These are phyloP conservation scores for Coriaria nepalensis DNA, from an alignment of 306 rosid genomes.

Conservation along the genomic window DNA sequence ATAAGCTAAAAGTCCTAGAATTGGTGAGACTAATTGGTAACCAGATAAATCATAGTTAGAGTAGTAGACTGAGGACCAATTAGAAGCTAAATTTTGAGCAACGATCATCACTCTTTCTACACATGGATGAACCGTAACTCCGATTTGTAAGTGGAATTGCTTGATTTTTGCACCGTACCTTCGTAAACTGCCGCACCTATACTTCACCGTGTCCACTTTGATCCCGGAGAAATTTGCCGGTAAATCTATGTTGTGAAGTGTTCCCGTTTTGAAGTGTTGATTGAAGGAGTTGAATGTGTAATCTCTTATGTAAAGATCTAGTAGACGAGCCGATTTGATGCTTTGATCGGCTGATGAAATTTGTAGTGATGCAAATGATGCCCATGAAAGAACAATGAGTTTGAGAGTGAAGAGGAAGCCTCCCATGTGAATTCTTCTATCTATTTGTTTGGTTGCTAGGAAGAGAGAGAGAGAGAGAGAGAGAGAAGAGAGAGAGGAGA, in stretches of 20 bases:
- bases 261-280: conserved; percentile 41
- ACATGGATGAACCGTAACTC: conserved; percentile 64
- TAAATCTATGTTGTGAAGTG: conserved; percentile 33
- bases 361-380: conserved; percentile 20
- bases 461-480: conserved; percentile 5
- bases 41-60: conserved; percentile 54
- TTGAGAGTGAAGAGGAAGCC: conserved; percentile 29
- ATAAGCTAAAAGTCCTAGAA: conserved; percentile 68
- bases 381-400: conserved; percentile 15
- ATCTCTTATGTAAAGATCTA: conserved; percentile 77
- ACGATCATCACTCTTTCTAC: conserved; percentile 76
- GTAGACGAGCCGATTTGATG: conserved; percentile 54
- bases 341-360: conserved; percentile 23
- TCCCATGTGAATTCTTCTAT: conserved; percentile 35
- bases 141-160: conserved; percentile 56
- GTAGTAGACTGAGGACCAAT: conserved; percentile 67
- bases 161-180: conserved; percentile 68
- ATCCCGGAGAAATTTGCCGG: conserved; percentile 77
- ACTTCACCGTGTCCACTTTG: conserved; percentile 39
- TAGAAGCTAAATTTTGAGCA: conserved; percentile 52
- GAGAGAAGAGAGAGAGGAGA: background rate
- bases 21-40: conserved; percentile 66
- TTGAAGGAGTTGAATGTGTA: conserved; percentile 50
- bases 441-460: background rate
- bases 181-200: conserved; percentile 74